Base-by-base conservation (phyloP, 768 basidiomycete species). In the Boletus sp. region DNA sequence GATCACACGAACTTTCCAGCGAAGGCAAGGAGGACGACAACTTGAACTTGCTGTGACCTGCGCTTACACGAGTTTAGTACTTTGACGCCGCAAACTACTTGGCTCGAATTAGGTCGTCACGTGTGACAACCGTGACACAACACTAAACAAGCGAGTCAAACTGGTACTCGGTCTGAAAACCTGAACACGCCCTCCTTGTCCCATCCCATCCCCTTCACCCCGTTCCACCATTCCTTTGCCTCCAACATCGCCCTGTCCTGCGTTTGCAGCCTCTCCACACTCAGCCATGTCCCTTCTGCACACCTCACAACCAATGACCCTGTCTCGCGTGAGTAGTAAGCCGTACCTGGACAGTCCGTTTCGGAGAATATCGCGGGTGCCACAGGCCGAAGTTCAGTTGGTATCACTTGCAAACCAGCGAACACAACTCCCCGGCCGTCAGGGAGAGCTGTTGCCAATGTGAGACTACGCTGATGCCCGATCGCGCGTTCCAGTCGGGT, bases 221-320 rank as follows among this genome's bases (percentile, higher is more conserved):
- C 90, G 65, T 89, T 90, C 88, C 88, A 92, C 85, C 88, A 93
- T 47, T 85, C 84, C 55, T 73, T 79, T 3, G 83, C 85, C 14
- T 64, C 64, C 55, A 90, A 57, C 60, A 80, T 67, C 25, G 75
- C 70, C 58, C 80, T 79, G 50, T 82, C 82, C 58, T 86, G 83
- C 55, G 83, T 81, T 63, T 87, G 84, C 17, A 93, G 71, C 56
- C 72, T 70, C 2, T 72, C 71, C 2, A 90, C 81, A 46, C 74
- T 72, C 17, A 92, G 62, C 46, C 81, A 72, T 1, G 81, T 77
- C 29, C 74, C 73, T 17, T 70, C 70, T 1, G 80, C 80, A 63
- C 88, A 89, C 8, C 77, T 78, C 14, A 90, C 70, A 21, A 83
- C 54, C 39, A 90, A 61, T 0, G 76, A 64, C 19, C 70, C 65